Conservation (phyloP, 805 yeast genomes). For the Metschnikowia orientalis region DNA sequence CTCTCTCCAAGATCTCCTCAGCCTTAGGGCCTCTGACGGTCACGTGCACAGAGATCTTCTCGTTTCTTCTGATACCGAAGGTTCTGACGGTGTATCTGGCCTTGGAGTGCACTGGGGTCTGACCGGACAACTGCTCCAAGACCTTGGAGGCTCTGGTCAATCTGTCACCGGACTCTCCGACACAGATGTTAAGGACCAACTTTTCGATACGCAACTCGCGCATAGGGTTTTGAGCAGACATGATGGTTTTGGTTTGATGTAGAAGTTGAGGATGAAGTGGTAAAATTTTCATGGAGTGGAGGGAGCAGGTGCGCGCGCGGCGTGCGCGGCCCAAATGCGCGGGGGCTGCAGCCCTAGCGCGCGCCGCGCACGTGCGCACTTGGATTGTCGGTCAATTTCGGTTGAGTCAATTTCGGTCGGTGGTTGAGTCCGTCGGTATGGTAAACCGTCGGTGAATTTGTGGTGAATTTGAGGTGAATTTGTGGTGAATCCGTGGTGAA, state of each 20-base stretch:
- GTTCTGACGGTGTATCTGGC: constrained; percentile 99
- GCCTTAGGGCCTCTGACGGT: constrained; percentile 99
- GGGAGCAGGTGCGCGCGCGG: constrained; percentile 4
- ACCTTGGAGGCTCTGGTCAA: constrained; percentile 99
- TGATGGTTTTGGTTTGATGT: constrained; percentile 13
- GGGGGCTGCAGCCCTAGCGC: constrained; percentile 15
- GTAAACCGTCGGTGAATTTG: too few species aligned
- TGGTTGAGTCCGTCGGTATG: too few species aligned
- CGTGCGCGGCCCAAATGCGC: constrained; percentile 5
- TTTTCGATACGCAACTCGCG: constrained; percentile 99
- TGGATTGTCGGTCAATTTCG: too few species aligned
- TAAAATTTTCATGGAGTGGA: constrained; percentile 9
- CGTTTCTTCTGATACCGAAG: constrained; percentile 99
- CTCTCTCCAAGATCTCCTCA: constrained; percentile 99
- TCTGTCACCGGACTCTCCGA: constrained; percentile 99
- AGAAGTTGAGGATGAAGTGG: constrained; percentile 1
- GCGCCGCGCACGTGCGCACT: too few species aligned
- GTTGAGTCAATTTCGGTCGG: too few species aligned
- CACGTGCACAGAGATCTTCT: constrained; percentile 98
- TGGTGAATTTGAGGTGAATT: too few species aligned
- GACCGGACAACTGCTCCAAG: constrained; percentile 99
- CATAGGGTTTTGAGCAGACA: constrained; percentile 80
- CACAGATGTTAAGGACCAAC: constrained; percentile 99
- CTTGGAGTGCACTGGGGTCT: constrained; percentile 99
- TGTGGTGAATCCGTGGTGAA: too few species aligned